A percentile compares a stretch with the other conserved stretches of the same genome.
phyloP scores from a whole-genome alignment of 2,329 filamentous ascomycete genomes.

The Aspergillus oerlinghausenensis region DNA sequence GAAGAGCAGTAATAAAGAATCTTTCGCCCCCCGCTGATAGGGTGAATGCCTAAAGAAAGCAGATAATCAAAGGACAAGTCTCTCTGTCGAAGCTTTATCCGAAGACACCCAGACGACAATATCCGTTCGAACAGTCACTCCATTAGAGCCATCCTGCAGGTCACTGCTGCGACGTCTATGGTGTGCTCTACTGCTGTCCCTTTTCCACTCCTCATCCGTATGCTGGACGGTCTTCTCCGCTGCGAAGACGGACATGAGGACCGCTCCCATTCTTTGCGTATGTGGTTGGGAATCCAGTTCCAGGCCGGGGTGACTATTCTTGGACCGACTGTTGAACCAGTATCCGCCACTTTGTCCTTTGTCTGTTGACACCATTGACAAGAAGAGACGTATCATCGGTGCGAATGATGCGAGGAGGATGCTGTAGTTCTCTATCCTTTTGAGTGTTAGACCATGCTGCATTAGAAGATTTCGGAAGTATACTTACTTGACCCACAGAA shows the following conservation, averaged over 20 bases:
- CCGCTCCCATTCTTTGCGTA: neutral
- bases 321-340: slow-evolving; percentile 12
- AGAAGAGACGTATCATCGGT: slow-evolving; percentile 31
- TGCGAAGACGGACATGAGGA: slow-evolving; percentile 4
- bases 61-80: neutral
- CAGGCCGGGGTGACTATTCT: slow-evolving; percentile 4
- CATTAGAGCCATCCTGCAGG: neutral
- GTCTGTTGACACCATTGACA: slow-evolving; percentile 18
- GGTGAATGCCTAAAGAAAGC: neutral
- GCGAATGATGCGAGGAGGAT: slow-evolving; percentile 34
- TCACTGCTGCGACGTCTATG: neutral
- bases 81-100: neutral
- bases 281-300: neutral
- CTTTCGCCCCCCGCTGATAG: no score
- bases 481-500: slow-evolving; percentile 37
- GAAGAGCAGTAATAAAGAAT: no score
- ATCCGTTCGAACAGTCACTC: neutral
- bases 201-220: neutral
- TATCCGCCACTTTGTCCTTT: slow-evolving; percentile 13
- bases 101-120: neutral
- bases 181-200: neutral
- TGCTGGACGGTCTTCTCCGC: neutral
- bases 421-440: slow-evolving; percentile 35
- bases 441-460: neutral
- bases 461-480: no score